phyloP scores from a whole-genome alignment of 2,329 filamentous ascomycete genomes.

The Ceratocystiopsis brevicomis region DNA sequence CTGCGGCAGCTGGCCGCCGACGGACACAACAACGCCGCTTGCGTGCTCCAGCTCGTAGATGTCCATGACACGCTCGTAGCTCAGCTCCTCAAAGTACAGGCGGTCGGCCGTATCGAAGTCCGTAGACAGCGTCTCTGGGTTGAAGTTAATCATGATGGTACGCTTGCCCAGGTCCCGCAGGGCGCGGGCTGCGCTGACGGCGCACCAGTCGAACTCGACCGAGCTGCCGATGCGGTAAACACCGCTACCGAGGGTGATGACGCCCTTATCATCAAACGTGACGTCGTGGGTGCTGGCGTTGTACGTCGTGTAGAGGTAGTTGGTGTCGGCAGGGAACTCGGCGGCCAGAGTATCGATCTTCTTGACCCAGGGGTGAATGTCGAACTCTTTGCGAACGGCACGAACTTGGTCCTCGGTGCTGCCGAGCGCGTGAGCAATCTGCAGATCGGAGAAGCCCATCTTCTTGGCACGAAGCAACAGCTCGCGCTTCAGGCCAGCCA shows the following conservation, averaged over 20 bases:
- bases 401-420: slow-evolving; percentile 81
- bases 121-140: slow-evolving; percentile 64
- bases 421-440: slow-evolving; percentile 74
- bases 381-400: slow-evolving; percentile 64
- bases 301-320: slow-evolving; percentile 96
- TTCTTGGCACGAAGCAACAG: slow-evolving; percentile 86
- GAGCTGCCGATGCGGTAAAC: slow-evolving; percentile 96
- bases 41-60: slow-evolving; percentile 87
- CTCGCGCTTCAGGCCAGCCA: slow-evolving; percentile 75
- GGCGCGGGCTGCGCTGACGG: slow-evolving; percentile 72
- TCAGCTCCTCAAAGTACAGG: slow-evolving; percentile 92
- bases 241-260: slow-evolving; percentile 75
- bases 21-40: slow-evolving; percentile 78
- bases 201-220: slow-evolving; percentile 98
- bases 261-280: slow-evolving; percentile 80
- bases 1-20: slow-evolving; percentile 89
- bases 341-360: slow-evolving; percentile 95
- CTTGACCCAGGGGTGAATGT: slow-evolving; percentile 91
- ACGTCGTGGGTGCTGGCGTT: slow-evolving; percentile 90
- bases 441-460: slow-evolving; percentile 89
- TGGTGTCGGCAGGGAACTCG: slow-evolving; percentile 86
- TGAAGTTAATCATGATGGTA: slow-evolving; percentile 93
- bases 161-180: slow-evolving; percentile 80
- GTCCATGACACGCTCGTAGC: slow-evolving; percentile 96
- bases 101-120: slow-evolving; percentile 82